phyloP scores from a whole-genome alignment of 371 early-diverging fungal species.

The Gilbertella persicaria region DNA sequence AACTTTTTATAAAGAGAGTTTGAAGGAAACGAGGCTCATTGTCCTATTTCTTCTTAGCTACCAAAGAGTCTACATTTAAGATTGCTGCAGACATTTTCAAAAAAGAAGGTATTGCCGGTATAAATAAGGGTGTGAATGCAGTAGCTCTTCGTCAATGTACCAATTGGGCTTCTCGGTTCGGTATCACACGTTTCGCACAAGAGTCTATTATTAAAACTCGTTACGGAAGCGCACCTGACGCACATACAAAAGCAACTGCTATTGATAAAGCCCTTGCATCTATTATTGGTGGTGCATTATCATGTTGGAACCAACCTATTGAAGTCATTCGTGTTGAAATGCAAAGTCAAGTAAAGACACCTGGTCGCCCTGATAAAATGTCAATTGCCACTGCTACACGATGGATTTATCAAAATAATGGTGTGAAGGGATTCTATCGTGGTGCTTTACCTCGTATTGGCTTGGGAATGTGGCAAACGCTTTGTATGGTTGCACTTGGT shows the following conservation, averaged over 20 bases:
- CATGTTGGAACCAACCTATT: constrained; percentile 97
- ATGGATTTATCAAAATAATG: constrained; percentile 90
- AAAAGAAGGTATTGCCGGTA: constrained; percentile 90
- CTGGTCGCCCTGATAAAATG: constrained; percentile 86
- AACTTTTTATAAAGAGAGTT: background rate
- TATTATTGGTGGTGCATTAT: constrained; percentile 85
- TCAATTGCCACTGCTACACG: constrained; percentile 81
- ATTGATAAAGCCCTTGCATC: constrained; percentile 74
- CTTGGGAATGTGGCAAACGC: constrained; percentile 90
- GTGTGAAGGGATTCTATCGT: constrained; percentile 89
- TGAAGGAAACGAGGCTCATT: too few relatives aligned
- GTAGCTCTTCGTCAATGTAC: constrained; percentile 94
- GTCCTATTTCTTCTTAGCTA: too few relatives aligned
- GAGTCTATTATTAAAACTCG: constrained; percentile 62
- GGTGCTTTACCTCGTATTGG: constrained; percentile 90
- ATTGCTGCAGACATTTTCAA: constrained; percentile 88
- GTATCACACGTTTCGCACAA: constrained; percentile 84
- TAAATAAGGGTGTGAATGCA: constrained; percentile 93
- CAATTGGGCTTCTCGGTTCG: constrained; percentile 97
- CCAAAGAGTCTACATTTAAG: constrained; percentile 74
- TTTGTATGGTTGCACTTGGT: constrained; percentile 88
- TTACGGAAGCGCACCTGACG: constrained; percentile 39
- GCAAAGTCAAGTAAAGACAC: constrained; percentile 87
- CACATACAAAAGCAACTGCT: constrained; percentile 32
- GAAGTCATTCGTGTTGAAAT: constrained; percentile 97